Evolutionary conservation across 2,329 filamentous ascomycete species (phyloP).

Genomic region (Trichoderma sp.): DNA sequence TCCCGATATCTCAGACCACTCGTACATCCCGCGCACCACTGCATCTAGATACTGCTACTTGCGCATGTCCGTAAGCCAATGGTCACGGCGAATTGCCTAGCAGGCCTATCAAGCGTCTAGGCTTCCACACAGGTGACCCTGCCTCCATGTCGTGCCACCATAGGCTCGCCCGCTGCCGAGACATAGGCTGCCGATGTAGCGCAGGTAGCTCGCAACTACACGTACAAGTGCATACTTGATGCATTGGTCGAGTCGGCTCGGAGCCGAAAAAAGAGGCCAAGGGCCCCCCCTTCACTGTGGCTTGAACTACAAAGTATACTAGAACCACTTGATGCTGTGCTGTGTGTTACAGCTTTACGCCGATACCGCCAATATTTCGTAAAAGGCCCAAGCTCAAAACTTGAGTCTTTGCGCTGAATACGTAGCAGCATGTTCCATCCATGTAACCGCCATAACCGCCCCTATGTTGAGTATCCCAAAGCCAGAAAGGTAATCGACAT

Average conservation of each 20-base stretch:
- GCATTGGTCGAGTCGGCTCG: background rate
- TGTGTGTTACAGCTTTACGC: background rate
- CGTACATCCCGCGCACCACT: background rate
- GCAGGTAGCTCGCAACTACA: background rate
- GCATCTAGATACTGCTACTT: background rate
- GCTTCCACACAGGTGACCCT: conserved; percentile 19
- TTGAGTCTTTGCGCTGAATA: background rate
- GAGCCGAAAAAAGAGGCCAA: background rate
- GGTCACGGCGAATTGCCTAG: background rate
- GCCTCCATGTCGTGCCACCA: conserved; percentile 21
- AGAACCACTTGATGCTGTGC: background rate
- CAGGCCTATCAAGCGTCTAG: conserved; percentile 5
- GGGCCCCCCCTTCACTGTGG: background rate
- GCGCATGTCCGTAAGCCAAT: background rate
- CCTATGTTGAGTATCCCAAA: background rate
- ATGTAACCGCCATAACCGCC: background rate
- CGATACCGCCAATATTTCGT: background rate
- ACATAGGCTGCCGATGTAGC: background rate
- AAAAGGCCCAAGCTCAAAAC: background rate
- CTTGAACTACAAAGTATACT: background rate
- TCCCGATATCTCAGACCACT: background rate
- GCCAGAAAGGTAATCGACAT: background rate
- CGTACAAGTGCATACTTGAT: background rate
- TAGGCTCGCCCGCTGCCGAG: conserved; percentile 10
- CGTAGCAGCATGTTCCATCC: background rate